Base-by-base conservation (phyloP, 2,329 filamentous ascomycete species). In the Teratosphaeriaceae sp. region DNA sequence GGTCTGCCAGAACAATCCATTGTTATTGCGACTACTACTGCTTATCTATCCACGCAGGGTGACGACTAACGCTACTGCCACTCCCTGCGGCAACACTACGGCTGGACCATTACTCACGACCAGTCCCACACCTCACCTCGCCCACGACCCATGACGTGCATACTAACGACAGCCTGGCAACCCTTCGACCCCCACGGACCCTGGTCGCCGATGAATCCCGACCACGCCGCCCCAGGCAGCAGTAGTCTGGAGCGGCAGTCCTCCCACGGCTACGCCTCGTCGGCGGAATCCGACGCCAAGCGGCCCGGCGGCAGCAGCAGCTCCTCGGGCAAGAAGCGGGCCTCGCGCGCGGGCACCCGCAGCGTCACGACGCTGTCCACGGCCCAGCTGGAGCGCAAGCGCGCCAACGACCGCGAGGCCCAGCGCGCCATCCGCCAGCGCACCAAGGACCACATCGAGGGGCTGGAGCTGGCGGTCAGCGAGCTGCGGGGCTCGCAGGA, bases 391-490 rank as follows among this genome's bases (percentile, higher is more conserved):
- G 86, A 84, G 22, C 85, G 88, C 65, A 96, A 95, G 71, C 77
- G 89, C 51, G 86, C 87, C 58, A 95, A 95, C 76, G 87, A 94
- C 62, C 81, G 87, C 45, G 86, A 94, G 64, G 88, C 87, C 22
- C 87, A 94, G 63, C 78, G 87, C 38, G 86, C 85, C 29, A 92
- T 94, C 46, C 76, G 87, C 31, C 85, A 90, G 67, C 79, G 87
- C 43, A 92, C 86, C 21, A 87, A 83, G 66, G 78, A 80, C 45
- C 84, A 85, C 63, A 92, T 92, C 53, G 85, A 90, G 60, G 69
- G 67, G 5, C 71, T 92, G 46, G 84, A 92, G 63, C 73, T 73
- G 47, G 75, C 78, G 48, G 88, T 94, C 48, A 73, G 76, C 43
- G 84, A 90, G 49, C 73, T 94, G 52, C 85, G 85, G 44, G 82